phyloP scores from a whole-genome alignment of 176 grass and related monocot species.

The Oryza glaberrima region DNA sequence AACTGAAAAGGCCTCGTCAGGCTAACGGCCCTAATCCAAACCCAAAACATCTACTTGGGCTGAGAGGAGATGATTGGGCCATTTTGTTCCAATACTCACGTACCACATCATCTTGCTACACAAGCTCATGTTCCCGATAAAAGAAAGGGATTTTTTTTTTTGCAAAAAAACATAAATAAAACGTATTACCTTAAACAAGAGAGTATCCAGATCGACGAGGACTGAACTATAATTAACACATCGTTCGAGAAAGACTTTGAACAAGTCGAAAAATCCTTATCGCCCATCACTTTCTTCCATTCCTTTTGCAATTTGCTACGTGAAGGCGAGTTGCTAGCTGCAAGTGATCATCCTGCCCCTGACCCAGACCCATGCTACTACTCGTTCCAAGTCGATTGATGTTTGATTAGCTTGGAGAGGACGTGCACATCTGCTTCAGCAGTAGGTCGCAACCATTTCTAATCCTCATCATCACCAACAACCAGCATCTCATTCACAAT shows the following conservation, averaged over 20 bases:
- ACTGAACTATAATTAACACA: not conserved
- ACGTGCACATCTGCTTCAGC: constrained; percentile 23
- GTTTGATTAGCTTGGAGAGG: constrained; percentile 39
- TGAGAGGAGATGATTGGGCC: too few species aligned
- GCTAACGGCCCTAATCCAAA: too few species aligned
- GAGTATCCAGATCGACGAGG: not conserved
- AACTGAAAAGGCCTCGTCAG: too few species aligned
- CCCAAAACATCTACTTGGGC: too few species aligned
- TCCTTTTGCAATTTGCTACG: not conserved
- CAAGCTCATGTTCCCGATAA: too few species aligned
- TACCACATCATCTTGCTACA: too few species aligned
- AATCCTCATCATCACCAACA: constrained; percentile 34
- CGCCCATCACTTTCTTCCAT: not conserved
- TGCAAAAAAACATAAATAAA: too few species aligned
- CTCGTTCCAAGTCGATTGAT: constrained; percentile 9
- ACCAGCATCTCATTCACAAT: constrained; percentile 7
- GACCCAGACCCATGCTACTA: not conserved
- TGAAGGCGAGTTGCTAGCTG: not conserved
- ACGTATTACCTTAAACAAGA: too few species aligned
- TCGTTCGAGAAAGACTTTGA: not conserved
- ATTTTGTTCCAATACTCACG: too few species aligned
- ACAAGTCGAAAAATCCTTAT: not conserved
- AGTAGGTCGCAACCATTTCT: constrained; percentile 18
- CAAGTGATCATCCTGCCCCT: not conserved
- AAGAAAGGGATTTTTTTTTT: too few species aligned